These are phyloP conservation scores for Boletus speciosus DNA, from an alignment of 768 basidiomycete genomes.

Conservation along the genomic window DNA sequence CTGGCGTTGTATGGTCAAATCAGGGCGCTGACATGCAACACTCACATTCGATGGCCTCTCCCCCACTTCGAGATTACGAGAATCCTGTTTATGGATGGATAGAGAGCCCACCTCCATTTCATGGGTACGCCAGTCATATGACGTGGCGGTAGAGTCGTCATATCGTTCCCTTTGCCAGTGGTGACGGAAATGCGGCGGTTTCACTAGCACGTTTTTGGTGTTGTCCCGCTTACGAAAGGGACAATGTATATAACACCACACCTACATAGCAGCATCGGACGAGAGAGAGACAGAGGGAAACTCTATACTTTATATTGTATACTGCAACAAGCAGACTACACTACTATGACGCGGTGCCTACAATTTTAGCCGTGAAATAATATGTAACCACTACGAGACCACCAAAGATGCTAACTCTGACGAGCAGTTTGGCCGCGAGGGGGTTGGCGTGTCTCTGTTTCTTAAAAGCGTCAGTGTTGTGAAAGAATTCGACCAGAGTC, in stretches of 20 bases:
- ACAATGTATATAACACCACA: not conserved
- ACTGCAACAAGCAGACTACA: no score
- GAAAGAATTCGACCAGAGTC: no score
- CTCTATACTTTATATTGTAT: no score
- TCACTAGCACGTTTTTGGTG: constrained; percentile 8
- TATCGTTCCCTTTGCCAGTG: not conserved
- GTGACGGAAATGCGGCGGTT: not conserved
- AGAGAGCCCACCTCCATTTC: not conserved
- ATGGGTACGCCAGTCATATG: constrained; percentile 6
- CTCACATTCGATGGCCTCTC: not conserved
- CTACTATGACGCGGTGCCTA: no score
- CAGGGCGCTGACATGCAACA: constrained; percentile 4
- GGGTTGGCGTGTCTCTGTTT: no score
- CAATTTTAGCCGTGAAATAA: no score
- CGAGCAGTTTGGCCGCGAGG: no score
- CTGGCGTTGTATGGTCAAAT: constrained; percentile 5
- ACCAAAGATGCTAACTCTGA: no score
- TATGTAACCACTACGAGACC: no score
- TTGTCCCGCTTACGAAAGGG: not conserved
- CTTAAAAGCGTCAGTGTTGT: no score
- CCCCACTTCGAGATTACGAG: constrained; percentile 1
- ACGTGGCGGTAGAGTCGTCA: not conserved
- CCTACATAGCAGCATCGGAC: no score
- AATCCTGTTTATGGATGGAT: constrained; percentile 5
- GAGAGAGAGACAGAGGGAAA: no score